Conservation (phyloP, 1,284 basidiomycete species). For the Fomitopsis betulina region DNA sequence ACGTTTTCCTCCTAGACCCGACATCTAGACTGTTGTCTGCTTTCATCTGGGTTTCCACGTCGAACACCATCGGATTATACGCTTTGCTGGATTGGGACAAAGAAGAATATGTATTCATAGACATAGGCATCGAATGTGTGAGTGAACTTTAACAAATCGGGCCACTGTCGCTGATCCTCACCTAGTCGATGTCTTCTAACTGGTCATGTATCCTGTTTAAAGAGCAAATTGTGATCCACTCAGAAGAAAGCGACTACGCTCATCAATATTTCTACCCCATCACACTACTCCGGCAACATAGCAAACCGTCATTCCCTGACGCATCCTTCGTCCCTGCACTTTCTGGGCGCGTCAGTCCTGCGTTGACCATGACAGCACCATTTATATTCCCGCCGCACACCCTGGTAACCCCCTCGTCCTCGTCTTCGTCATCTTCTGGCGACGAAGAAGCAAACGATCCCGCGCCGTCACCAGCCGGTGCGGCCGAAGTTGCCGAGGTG, state of each 20-base stretch:
- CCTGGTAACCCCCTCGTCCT: slow-evolving; percentile 12
- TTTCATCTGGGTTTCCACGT: slow-evolving; percentile 53
- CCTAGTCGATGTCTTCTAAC: slow-evolving; percentile 55
- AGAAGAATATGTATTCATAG: slow-evolving; percentile 61
- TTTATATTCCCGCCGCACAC: slow-evolving; percentile 28
- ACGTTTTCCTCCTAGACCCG: slow-evolving; percentile 70
- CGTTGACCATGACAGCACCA: slow-evolving; percentile 19
- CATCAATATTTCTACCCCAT: slow-evolving; percentile 57
- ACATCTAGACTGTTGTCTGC: slow-evolving; percentile 54
- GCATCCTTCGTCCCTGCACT: slow-evolving; percentile 32
- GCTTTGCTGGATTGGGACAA: slow-evolving; percentile 64
- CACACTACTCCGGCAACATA: slow-evolving; percentile 37
- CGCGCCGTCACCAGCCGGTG: neutral
- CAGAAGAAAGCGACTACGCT: slow-evolving; percentile 53
- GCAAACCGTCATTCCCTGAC: slow-evolving; percentile 23
- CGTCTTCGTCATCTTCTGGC: slow-evolving; percentile 9
- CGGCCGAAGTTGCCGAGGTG: neutral
- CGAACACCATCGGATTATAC: slow-evolving; percentile 54
- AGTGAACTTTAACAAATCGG: slow-evolving; percentile 19
- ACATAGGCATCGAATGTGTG: slow-evolving; percentile 69
- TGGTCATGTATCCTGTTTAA: slow-evolving; percentile 69
- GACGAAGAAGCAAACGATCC: neutral
- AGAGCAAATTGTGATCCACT: slow-evolving; percentile 65
- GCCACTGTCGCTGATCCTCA: slow-evolving; percentile 2
- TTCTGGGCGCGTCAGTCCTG: slow-evolving; percentile 23